Base-by-base conservation (phyloP, 768 basidiomycete genomes). In the Erythrobasidium yunnanense region DNA sequence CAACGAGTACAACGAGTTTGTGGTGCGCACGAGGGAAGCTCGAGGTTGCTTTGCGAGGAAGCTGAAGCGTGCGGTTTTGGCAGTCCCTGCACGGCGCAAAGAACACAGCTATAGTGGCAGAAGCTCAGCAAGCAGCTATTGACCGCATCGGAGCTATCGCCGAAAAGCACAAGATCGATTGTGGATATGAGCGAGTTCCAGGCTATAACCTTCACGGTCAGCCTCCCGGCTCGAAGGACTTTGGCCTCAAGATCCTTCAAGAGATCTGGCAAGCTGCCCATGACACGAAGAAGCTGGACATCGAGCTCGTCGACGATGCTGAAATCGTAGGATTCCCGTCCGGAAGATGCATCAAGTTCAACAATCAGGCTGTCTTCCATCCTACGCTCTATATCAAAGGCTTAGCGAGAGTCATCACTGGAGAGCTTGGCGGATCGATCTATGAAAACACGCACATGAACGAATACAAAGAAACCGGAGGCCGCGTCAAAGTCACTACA, bases 351-450 rank as follows among this genome's bases (percentile, higher is more conserved):
- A 50, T 50, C 22, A 50, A 27, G 17, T 50, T 22, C 17, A 50
- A 50, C 17, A 50, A 50, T 50, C 47, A 50, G 29, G 47, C 47
- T 50, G 47, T 50, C 4, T 50, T 50, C 29, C 47, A 50, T 50
- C 47, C 47, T 50, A 50, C 47, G 8, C 22, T 22, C 8, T 50
- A 50, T 50, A 22, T 50, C 8, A 50, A 50, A 17, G 47, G 47
- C 22, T 17, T 50, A 4, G 47, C 47, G 22, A 50, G 47, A 22
- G 47, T 50, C 29, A 50, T 50, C 17, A 50, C 47, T 20, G 29
- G 29, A 22, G 47, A 50, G 17, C 29, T 50, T 4, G 29, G 47
- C 8, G 47, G 47, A 4, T 22, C 4, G 4, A 50, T 50, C 17
- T 50, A 50, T 17, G 47, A 50, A 27, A 27, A 50, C 29, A 50